These are phyloP conservation scores for Rhynchospora pubera DNA, from an alignment of 176 grass and related monocot genomes.

Conservation along the genomic window DNA sequence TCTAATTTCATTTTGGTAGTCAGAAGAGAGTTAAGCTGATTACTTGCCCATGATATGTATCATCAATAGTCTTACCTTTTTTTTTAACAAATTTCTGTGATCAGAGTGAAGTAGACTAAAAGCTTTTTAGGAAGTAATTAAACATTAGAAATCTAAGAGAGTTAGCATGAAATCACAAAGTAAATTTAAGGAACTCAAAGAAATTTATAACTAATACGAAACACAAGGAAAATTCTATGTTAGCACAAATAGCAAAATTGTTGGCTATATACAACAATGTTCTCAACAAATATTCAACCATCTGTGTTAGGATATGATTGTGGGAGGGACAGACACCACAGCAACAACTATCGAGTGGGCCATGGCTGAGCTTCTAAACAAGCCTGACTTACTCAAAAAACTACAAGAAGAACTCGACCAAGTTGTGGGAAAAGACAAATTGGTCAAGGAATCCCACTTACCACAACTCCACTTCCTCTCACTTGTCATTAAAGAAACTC, in stretches of 20 bases:
- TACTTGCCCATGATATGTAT: constrained; percentile 25
- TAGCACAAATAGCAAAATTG: not conserved
- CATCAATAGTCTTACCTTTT: not conserved
- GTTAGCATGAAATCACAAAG: not conserved
- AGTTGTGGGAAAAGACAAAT: constrained; percentile 23
- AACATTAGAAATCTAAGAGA: not conserved
- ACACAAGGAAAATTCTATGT: not conserved
- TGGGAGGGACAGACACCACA: constrained; percentile 35
- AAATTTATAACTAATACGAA: not conserved
- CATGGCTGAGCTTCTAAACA: constrained; percentile 38
- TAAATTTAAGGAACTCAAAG: not conserved
- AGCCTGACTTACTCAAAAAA: constrained; percentile 10
- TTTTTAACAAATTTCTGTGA: not conserved
- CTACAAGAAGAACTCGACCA: constrained; percentile 26
- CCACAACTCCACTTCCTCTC: constrained; percentile 31
- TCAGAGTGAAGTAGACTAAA: not conserved
- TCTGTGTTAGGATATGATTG: constrained; percentile 35
- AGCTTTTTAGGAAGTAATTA: not conserved
- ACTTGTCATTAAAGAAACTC: constrained; percentile 39
- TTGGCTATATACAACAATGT: not conserved
- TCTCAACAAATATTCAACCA: not conserved
- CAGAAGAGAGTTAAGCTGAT: not conserved
- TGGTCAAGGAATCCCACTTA: constrained; percentile 35
- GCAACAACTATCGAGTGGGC: constrained; percentile 38
- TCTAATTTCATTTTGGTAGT: constrained; percentile 15